Percentiles rank a stretch among this genome's conserved stretches.
These are phyloP conservation scores for Vitis rupestris DNA, from an alignment of 164 flowering plant species.

Conservation along the genomic window DNA sequence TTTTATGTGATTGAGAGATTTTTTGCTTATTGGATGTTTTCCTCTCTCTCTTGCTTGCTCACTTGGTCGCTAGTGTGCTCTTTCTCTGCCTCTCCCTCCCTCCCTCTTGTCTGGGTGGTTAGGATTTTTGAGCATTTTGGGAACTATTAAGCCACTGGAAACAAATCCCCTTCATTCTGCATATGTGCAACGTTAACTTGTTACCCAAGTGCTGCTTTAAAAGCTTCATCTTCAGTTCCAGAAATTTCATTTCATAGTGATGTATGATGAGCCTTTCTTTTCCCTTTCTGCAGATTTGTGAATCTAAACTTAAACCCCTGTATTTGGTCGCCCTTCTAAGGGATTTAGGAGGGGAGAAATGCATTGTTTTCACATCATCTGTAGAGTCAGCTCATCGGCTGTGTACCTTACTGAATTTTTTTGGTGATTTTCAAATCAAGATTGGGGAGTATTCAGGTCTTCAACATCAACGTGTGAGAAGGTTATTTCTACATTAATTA, in stretches of 20 bases:
- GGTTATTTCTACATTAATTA: slow-evolving; percentile 35
- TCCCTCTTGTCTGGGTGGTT: too few relatives aligned
- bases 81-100: too few relatives aligned
- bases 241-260: not conserved
- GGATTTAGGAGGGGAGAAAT: slow-evolving; percentile 61
- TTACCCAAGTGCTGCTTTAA: too few relatives aligned
- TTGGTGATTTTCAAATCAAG: slow-evolving; percentile 56
- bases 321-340: slow-evolving; percentile 75
- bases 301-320: slow-evolving; percentile 67
- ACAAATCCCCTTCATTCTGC: too few relatives aligned
- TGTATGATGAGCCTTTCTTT: slow-evolving; percentile 1
- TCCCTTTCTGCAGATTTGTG: slow-evolving; percentile 59
- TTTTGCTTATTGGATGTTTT: not conserved
- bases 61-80: too few relatives aligned
- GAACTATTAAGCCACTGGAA: too few relatives aligned
- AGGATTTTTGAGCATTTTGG: too few relatives aligned
- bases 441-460: slow-evolving; percentile 78
- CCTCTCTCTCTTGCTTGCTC: not conserved
- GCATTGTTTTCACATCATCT: slow-evolving; percentile 84
- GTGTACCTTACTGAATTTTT: slow-evolving; percentile 62
- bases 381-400: slow-evolving; percentile 78
- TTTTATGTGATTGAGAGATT: not conserved
- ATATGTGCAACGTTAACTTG: too few relatives aligned
- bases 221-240: too few relatives aligned
- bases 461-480: slow-evolving; percentile 78